A percentile compares a stretch with the other conserved stretches of the same genome.
phyloP scores from a whole-genome alignment of 2,329 filamentous ascomycete species.

The Aureobasidium leucospermi region DNA sequence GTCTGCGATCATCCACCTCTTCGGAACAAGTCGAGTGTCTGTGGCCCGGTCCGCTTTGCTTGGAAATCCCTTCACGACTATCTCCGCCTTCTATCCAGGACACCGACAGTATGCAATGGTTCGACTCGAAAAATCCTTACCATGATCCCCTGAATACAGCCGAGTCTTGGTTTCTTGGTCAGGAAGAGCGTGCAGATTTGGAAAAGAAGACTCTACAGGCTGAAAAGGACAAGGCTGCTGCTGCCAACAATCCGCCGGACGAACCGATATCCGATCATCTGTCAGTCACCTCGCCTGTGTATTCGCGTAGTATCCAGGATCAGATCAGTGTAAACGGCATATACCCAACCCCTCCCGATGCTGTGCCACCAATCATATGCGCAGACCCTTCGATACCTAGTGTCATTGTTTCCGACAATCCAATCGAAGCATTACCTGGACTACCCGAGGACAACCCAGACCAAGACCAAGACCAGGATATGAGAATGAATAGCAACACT shows the following conservation, averaged over 20 bases:
- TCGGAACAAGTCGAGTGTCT: slow-evolving; percentile 1
- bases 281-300: slow-evolving; percentile 36
- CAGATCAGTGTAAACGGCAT: slow-evolving; percentile 47
- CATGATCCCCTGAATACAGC: slow-evolving; percentile 11
- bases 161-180: slow-evolving; percentile 13
- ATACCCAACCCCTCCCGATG: slow-evolving; percentile 64
- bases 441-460: background rate
- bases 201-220: slow-evolving; percentile 37
- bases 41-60: background rate
- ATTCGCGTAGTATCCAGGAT: slow-evolving; percentile 13
- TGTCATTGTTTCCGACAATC: slow-evolving; percentile 24
- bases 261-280: background rate
- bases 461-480: background rate
- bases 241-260: background rate
- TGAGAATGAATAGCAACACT: slow-evolving; percentile 25
- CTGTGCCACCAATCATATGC: slow-evolving; percentile 38
- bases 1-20: background rate
- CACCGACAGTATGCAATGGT: background rate
- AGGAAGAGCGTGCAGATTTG: slow-evolving; percentile 20
- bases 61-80: background rate
- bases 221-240: slow-evolving; percentile 36
- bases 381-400: slow-evolving; percentile 22
- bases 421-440: background rate
- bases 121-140: slow-evolving; percentile 9
- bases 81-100: background rate